A percentile compares a stretch with the other conserved stretches of the same genome.
phyloP scores from a whole-genome alignment of 345 rosid genomes.

The Noccaea caerulescens region DNA sequence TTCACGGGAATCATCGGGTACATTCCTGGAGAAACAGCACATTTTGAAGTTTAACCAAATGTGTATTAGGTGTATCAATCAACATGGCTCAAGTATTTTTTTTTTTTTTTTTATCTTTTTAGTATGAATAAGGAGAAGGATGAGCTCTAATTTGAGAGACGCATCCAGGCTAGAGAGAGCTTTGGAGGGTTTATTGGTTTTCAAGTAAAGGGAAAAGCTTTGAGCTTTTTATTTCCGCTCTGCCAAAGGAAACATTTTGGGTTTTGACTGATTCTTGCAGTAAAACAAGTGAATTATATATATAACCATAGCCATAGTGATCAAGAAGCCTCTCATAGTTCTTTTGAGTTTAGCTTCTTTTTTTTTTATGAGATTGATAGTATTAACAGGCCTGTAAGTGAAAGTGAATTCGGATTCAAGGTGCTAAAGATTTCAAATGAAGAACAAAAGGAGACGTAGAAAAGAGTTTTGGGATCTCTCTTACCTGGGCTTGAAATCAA shows the following conservation, averaged over 20 bases:
- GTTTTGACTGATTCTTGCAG: neutral
- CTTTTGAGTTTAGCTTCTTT: neutral
- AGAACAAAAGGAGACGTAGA: neutral
- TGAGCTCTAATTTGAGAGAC: neutral
- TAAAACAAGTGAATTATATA: neutral
- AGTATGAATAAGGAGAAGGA: neutral
- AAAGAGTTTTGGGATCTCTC: neutral
- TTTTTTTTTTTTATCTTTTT: neutral
- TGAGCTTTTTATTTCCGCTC: no score
- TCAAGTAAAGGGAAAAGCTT: no score
- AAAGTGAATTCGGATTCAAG: neutral
- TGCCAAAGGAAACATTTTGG: neutral
- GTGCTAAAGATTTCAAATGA: neutral
- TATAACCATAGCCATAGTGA: no score
- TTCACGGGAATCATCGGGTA: conserved; percentile 48
- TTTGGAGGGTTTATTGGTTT: no score
- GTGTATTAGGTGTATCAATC: neutral
- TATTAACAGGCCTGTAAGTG: no score
- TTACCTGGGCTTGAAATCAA: conserved; percentile 65
- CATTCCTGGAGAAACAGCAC: conserved; percentile 53
- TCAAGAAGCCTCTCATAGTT: no score
- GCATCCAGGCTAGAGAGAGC: neutral
- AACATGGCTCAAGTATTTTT: neutral
- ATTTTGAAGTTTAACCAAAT: conserved; percentile 2
- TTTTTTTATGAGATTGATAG: neutral